Base-by-base conservation (phyloP, 768 basidiomycete genomes). In the Leucocoprinus birnbaumii region DNA sequence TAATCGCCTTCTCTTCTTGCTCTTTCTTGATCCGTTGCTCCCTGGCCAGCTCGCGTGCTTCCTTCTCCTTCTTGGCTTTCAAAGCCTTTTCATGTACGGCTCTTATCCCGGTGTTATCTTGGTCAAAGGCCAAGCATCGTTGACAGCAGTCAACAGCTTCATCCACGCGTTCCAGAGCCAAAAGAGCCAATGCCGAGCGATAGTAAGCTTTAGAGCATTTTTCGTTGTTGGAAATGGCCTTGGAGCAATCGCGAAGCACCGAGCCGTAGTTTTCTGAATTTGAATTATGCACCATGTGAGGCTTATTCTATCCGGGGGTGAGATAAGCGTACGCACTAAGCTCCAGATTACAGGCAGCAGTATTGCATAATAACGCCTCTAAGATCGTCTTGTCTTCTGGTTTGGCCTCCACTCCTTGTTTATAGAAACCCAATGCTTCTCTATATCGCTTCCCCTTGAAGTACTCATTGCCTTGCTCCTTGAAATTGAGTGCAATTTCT, bases 401-500 rank as follows among this genome's bases (percentile, higher is more conserved):
- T 54, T 89, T 84, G 18, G 89, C 91, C 53, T 94, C 91, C 22
- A 98, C 62, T 1, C 89, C 96, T 67, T 95, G 91, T 0, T 87
- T 85, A 68, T 98, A 99, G 68, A 98, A 97, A 0, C 85, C 83
- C 7, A 87, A 57, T 0, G 97, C 97, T 67, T 98, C 94, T 35
- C 91, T 82, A 68, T 83, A 89, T 41, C 91, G 82, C 65, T 91
- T 92, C 25, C 87, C 87, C 60, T 85, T 87, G 73, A 90, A 96
- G 63, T 96, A 92, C 53, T 95, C 94, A 66, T 98, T 98, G 3
- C 94, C 97, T 66, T 96, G 92, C 51, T 92, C 85, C 68, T 97
- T 98, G 72, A 98, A 97, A 65, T 90, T 94, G 58, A 83, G 79
- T 1, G 96, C 93, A 59, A 93, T 76, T 68, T 98, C 97, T 96